Conservation (phyloP, 768 basidiomycete genomes). For the Tephrocybe sp. region DNA sequence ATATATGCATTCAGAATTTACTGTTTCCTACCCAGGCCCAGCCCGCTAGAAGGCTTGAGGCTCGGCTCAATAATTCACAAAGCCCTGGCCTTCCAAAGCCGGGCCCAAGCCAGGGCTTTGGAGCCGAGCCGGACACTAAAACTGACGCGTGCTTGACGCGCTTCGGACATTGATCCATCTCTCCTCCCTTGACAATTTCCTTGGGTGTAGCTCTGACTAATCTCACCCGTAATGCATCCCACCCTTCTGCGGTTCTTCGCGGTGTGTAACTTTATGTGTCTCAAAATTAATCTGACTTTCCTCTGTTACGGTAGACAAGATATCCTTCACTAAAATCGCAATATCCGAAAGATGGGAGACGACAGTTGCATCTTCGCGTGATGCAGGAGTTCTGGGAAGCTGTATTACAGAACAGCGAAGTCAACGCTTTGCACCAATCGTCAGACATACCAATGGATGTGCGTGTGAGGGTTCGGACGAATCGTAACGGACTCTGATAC, state of each 20-base stretch:
- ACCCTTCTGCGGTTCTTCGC: conserved; percentile 15
- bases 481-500: neutral
- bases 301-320: conserved; percentile 25
- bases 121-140: too few species aligned
- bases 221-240: conserved; percentile 11
- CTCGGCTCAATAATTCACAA: too few species aligned
- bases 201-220: neutral
- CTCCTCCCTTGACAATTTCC: too few species aligned
- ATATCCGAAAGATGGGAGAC: conserved; percentile 52
- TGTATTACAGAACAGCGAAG: conserved; percentile 13
- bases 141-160: too few species aligned
- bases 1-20: too few species aligned
- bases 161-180: too few species aligned
- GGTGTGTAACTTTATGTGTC: conserved; percentile 11
- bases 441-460: conserved; percentile 7
- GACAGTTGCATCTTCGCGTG: conserved; percentile 51
- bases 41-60: too few species aligned
- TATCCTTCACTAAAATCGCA: conserved; percentile 43
- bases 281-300: neutral
- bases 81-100: too few species aligned
- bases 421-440: neutral
- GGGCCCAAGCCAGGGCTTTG: too few species aligned
- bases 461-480: neutral
- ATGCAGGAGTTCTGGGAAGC: conserved; percentile 48
- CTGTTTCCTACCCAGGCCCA: too few species aligned